Base-by-base conservation (phyloP, 192 early-diverging fungal genomes). In the Podila minutissima region DNA sequence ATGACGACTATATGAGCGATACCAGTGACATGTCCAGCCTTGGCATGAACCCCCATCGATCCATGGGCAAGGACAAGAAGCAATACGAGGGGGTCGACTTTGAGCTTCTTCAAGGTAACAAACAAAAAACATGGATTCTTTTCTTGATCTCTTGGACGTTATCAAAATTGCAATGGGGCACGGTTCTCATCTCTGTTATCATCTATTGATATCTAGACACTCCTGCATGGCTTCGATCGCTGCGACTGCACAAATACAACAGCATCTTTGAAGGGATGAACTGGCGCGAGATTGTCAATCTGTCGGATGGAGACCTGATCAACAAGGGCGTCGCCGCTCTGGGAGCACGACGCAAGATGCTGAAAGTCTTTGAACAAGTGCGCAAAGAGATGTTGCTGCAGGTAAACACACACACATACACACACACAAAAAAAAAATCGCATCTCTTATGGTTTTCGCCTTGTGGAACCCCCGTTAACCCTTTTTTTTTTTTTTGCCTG, bases 201-300 rank as follows among this genome's bases (percentile, higher is more conserved):
- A 55, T 17, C 11, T 59, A 35, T 32, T 24, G 15, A n/a, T 33
- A 3, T 26, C 22, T 51, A 89, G 97, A 99, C 85, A 95, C 97
- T 77, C 95, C 97, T 13, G 89, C 90, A 58, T 99, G 97, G 97
- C 88, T 99, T 72, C 84, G 96, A 63, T 92, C 90, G 67, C 87
- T 98, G 62, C 93, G 97, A 33, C 86, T 99, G 69, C 97, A 99
- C 87, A 99, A 99, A 85, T 99, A 99, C 87, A 95, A 93, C 31
- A 67, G 88, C 19, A 90, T 95, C 41, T 97, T 99, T 88, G 91
- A 95, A 26, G 88, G 87, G n/a, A 92, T 93, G 89, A 84, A 91
- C 66, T 99, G 96, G 96, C 90, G 91, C 61, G 92, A 94, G 31
- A 94, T 99, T 71, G 92, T 99, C 59, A 90, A 92, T 62, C 82